Conservation (phyloP, 2,329 filamentous ascomycete species). For the Mycosphaerella sp. region DNA sequence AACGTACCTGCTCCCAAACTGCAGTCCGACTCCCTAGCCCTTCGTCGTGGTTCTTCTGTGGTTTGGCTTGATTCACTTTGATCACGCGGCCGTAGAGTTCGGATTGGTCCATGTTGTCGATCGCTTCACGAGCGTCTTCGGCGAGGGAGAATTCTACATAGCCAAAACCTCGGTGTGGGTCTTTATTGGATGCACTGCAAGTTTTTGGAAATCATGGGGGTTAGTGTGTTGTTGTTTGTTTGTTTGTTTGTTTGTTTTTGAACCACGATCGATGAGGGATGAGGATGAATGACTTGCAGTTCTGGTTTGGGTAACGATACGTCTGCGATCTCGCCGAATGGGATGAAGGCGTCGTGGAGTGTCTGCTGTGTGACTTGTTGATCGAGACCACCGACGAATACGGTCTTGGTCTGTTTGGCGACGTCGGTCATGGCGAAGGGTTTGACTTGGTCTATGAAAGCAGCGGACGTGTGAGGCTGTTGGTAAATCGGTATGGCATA, state of each 20-base stretch:
- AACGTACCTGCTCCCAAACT: slow-evolving; percentile 89
- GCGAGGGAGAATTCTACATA: slow-evolving; percentile 91
- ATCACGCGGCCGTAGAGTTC: slow-evolving; percentile 90
- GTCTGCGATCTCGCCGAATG: slow-evolving; percentile 92
- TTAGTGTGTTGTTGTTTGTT: neutral
- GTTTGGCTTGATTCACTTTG: slow-evolving; percentile 86
- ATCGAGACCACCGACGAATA: slow-evolving; percentile 87
- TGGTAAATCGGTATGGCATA: neutral
- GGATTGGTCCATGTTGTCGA: slow-evolving; percentile 98
- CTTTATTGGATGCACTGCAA: slow-evolving; percentile 57
- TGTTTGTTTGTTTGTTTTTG: neutral
- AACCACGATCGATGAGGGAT: neutral
- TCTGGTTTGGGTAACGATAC: slow-evolving; percentile 87
- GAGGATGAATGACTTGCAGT: too few species aligned
- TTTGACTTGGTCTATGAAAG: neutral
- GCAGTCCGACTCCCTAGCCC: slow-evolving; percentile 89
- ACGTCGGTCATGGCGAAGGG: slow-evolving; percentile 65
- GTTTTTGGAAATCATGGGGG: neutral
- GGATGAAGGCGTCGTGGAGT: slow-evolving; percentile 86
- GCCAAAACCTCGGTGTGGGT: slow-evolving; percentile 84
- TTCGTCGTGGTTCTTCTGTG: slow-evolving; percentile 80
- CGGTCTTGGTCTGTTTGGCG: slow-evolving; percentile 66
- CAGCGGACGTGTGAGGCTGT: neutral
- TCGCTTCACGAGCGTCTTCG: slow-evolving; percentile 84
- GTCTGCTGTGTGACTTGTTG: slow-evolving; percentile 67